These are phyloP conservation scores for Russula sp. DNA, from an alignment of 768 basidiomycete genomes.

Conservation along the genomic window DNA sequence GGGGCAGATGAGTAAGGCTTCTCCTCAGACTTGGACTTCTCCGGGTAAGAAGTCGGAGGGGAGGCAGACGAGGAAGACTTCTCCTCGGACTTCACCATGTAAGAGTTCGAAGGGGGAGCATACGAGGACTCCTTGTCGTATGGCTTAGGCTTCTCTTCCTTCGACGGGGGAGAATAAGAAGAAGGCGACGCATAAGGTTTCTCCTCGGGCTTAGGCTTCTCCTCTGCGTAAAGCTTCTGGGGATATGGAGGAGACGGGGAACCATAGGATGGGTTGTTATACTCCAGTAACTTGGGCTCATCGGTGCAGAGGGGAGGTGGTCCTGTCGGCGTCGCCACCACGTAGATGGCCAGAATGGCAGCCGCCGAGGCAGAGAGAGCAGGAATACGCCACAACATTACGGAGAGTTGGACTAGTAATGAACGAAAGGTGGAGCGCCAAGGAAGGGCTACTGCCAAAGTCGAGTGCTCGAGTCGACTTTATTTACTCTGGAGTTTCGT, in stretches of 20 bases:
- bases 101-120: background rate
- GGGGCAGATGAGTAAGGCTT: background rate
- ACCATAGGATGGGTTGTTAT: background rate
- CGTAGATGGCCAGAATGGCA: background rate
- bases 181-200: background rate
- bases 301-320: background rate
- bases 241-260: background rate
- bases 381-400: slow-evolving; percentile 2
- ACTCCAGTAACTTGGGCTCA: background rate
- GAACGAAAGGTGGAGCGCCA: slow-evolving; percentile 7
- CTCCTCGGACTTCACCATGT: background rate
- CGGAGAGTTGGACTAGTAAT: slow-evolving; percentile 8
- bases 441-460: background rate
- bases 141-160: background rate
- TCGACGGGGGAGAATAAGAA: background rate
- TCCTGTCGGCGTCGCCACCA: slow-evolving; percentile 1
- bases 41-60: background rate
- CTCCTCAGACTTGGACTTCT: background rate
- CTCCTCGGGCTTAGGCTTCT: background rate
- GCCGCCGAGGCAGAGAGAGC: slow-evolving; percentile 4
- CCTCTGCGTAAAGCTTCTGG: background rate
- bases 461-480: background rate
- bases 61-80: background rate
- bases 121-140: background rate
- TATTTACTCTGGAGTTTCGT: background rate